Evolutionary conservation across 257 asterid genomes (phyloP), one percentile per base, ranked within the genome.

Genomic region (Solanum medicagineum): DNA sequence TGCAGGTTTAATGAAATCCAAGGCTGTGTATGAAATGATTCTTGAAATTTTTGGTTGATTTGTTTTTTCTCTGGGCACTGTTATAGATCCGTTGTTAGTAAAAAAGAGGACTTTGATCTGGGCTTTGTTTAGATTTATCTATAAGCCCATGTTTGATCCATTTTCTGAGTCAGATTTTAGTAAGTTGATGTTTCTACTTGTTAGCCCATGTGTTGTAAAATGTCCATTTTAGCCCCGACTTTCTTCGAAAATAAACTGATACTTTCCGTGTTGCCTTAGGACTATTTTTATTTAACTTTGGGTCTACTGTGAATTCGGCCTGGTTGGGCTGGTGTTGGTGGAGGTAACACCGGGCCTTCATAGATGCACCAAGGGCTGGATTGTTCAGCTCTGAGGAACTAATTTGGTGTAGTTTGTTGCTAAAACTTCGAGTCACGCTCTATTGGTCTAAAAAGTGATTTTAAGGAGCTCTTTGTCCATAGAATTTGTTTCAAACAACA

Each of bases 41-140:
- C 36, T 22, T 68, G 29, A 42, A 45, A n/a, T 51, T 20, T 7
- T n/a, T 40, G 19, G 15, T 15, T 42, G 24, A 17, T 36, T 68
- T 16, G 36, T 32, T 32, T 80, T 32, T 24, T 24, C 15, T 80
- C 81, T 45, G 55, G 53, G 7, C 15, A 53, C 32, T 59, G 0
- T 36, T 3, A 62, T 42, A 26, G 68, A 77, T 20, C 51, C n/a
- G 15, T 51, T 60, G 54, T 29, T 44, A 19, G 10, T 15, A 0
- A 8, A 17, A 6, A 15, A 49, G 56, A 16, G 69, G 79, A 70
- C 42, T 13, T 73, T 77, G 55, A 63, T 85, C 44, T 91, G 91
- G 92, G 92, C 89, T 57, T 62, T 68, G n/a, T 59, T 84, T 69
- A 53, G 84, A 73, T 47, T 77, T 83, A 45, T 75, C 79, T 77